phyloP scores from a whole-genome alignment of 306 rosid species.

The Oxytropis ochrocephala region DNA sequence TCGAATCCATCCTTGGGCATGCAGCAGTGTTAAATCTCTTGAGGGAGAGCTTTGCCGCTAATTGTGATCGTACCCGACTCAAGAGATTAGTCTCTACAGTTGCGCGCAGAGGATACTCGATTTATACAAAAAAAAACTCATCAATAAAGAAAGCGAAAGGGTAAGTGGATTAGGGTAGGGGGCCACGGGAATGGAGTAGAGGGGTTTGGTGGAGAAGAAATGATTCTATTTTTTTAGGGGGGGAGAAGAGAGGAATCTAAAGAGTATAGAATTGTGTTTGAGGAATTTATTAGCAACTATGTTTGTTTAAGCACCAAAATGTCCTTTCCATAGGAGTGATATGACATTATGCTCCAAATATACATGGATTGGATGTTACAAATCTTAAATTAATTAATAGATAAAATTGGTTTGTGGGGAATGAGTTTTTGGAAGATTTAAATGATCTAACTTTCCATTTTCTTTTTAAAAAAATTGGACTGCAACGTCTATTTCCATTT shows the following conservation, averaged over 20 bases:
- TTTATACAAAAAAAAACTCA: too few relatives aligned
- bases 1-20: too few relatives aligned
- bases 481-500: too few relatives aligned
- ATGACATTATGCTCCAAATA: background rate
- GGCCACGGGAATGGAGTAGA: background rate
- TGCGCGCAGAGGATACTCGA: too few relatives aligned
- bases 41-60: too few relatives aligned
- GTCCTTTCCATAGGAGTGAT: background rate
- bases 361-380: background rate
- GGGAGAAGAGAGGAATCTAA: too few relatives aligned
- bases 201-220: conserved; percentile 5
- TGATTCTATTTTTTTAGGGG: too few relatives aligned
- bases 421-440: background rate
- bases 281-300: background rate
- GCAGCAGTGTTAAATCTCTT: too few relatives aligned
- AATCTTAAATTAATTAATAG: too few relatives aligned
- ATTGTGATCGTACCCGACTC: too few relatives aligned
- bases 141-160: background rate
- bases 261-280: background rate
- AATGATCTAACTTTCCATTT: background rate
- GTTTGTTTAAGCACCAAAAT: background rate
- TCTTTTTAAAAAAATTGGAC: background rate
- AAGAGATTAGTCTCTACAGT: too few relatives aligned
- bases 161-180: background rate
- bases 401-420: background rate